Evolutionary conservation across 2,329 filamentous ascomycete species (phyloP).

Genomic region (Phaeosphaeriaceae sp.): DNA sequence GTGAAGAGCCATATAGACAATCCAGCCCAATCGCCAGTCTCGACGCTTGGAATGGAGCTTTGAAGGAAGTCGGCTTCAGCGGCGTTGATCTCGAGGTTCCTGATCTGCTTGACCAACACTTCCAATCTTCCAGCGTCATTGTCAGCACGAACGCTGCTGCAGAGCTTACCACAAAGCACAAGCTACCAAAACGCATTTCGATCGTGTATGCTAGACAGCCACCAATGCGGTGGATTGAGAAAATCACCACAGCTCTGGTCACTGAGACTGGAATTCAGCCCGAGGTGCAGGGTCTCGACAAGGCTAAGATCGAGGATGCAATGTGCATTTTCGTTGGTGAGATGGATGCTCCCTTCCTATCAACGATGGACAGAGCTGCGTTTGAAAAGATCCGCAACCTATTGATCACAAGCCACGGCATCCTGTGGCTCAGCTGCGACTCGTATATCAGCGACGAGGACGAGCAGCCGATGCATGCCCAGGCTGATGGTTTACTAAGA

Average conservation of each 20-base stretch:
- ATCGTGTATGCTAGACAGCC: neutral
- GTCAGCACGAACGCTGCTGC: neutral
- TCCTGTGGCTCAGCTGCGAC: conserved; percentile 6
- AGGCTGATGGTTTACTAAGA: neutral
- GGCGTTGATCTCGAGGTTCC: neutral
- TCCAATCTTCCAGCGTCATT: neutral
- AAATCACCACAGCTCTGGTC: neutral
- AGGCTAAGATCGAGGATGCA: neutral
- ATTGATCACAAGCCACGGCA: neutral
- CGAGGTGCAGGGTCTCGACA: neutral
- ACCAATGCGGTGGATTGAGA: neutral
- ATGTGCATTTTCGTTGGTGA: neutral
- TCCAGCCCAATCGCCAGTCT: neutral
- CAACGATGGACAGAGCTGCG: neutral
- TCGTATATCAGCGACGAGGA: neutral
- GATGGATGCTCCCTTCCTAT: conserved; percentile 2
- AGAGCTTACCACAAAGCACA: neutral
- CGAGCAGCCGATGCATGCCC: neutral
- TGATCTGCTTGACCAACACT: neutral
- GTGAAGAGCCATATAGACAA: neutral
- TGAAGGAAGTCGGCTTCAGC: neutral
- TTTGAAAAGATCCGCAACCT: conserved; percentile 1
- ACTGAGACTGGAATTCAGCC: neutral
- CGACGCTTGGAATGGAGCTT: neutral
- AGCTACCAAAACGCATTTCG: neutral